Percentiles rank a stretch among this genome's conserved stretches.
These are phyloP conservation scores for Suillus subluteus DNA, from an alignment of 768 basidiomycete species.

Conservation along the genomic window DNA sequence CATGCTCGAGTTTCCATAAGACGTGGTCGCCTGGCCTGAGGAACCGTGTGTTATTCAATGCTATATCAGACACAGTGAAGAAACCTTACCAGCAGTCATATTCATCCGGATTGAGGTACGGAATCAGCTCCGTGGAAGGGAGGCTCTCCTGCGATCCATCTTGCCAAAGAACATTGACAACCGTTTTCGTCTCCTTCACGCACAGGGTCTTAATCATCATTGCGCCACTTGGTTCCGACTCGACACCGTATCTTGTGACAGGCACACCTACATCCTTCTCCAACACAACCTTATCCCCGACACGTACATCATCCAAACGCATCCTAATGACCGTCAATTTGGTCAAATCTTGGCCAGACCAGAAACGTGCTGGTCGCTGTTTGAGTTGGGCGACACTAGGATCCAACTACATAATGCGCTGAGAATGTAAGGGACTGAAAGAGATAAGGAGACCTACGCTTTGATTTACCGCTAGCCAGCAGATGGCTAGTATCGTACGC, in stretches of 20 bases:
- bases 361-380: constrained; percentile 74
- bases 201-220: constrained; percentile 60
- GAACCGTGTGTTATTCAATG: constrained; percentile 16
- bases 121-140: constrained; percentile 68
- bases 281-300: constrained; percentile 73
- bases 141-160: constrained; percentile 71
- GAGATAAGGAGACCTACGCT: constrained; percentile 48
- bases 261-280: constrained; percentile 53
- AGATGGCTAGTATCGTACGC: constrained; percentile 78
- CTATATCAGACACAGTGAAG: not conserved
- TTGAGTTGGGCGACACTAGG: constrained; percentile 54
- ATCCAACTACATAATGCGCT: constrained; percentile 53
- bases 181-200: constrained; percentile 74
- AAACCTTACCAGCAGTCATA: constrained; percentile 81
- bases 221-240: constrained; percentile 45
- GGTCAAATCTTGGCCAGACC: constrained; percentile 65
- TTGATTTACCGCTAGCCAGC: constrained; percentile 91
- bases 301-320: constrained; percentile 66
- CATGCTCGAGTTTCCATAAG: constrained; percentile 78
- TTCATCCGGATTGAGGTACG: constrained; percentile 87
- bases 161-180: constrained; percentile 83
- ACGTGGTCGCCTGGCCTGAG: constrained; percentile 91
- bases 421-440: constrained; percentile 12
- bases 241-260: constrained; percentile 62
- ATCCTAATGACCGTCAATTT: constrained; percentile 67